Conservation (phyloP, 805 yeast species). For the Teunomyces lycoperdinae region DNA sequence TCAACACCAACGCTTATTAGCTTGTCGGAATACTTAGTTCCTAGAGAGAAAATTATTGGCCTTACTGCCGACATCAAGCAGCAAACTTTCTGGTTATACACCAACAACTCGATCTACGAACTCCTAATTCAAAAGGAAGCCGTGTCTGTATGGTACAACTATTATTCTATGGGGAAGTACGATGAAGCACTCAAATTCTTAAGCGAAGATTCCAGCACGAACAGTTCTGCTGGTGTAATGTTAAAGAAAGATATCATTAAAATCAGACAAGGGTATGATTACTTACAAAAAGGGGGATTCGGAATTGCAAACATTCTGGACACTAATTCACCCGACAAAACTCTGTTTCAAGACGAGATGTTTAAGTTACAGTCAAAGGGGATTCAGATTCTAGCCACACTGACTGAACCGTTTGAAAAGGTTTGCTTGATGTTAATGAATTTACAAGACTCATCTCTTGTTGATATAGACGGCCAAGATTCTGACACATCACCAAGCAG, state of each 20-base stretch:
- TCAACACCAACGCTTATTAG: constrained; percentile 2
- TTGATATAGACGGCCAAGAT: neutral
- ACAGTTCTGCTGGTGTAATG: constrained; percentile 6
- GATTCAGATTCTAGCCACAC: constrained; percentile 49
- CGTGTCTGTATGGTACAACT: constrained; percentile 65
- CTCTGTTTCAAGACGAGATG: constrained; percentile 7
- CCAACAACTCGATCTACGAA: constrained; percentile 63
- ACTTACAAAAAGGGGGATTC: constrained; percentile 31
- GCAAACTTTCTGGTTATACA: constrained; percentile 74
- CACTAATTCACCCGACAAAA: neutral
- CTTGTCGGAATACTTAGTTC: constrained; percentile 4
- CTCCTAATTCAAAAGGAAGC: constrained; percentile 67
- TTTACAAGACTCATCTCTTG: constrained; percentile 5
- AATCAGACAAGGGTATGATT: constrained; percentile 52
- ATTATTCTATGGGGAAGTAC: constrained; percentile 45
- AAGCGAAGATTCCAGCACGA: constrained; percentile 1
- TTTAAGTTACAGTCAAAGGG: constrained; percentile 40
- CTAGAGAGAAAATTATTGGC: constrained; percentile 19
- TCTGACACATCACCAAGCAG: neutral
- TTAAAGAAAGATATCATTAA: constrained; percentile 45
- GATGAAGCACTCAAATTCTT: constrained; percentile 11
- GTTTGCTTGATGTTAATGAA: constrained; percentile 53
- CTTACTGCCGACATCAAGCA: constrained; percentile 26
- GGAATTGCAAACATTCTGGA: constrained; percentile 19
- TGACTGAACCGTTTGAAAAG: constrained; percentile 66